Base-by-base conservation (phyloP, 306 rosid species). In the Vigna reflexopilosa region DNA sequence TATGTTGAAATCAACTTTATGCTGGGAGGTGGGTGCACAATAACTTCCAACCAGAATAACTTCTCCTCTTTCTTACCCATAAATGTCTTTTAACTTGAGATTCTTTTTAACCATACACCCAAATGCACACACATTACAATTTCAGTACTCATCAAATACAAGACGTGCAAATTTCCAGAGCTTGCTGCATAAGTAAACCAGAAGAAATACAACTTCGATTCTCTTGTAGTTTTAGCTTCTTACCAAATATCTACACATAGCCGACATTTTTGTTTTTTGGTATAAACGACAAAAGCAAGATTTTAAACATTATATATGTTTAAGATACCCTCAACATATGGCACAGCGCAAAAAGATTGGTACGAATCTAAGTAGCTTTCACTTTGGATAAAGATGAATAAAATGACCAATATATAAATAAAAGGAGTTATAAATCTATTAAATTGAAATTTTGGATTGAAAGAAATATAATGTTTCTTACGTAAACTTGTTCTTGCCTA, bases 1-100 rank as follows among this genome's bases (percentile, higher is more conserved):
- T 44, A 6, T 12, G 26, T 19, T 38, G 20, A 67, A 67, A 42
- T 67, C 32, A 19, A 65, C 50, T 40, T 28, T 42, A 40, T 40
- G 52, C 52, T 9, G 4, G 30, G 69, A 63, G 44, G 45, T 15
- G 14, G 15, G 48, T 34, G 69, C 69, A 63, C 1, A 45, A 11
- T 45, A 63, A 38, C 70, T 24, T 64, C 50, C 70, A 64, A 64
- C 30, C 70, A 64, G 67, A 61, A 61, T 63, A 22, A 36, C 30
- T 65, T 65, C 30, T 65, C 51, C 40, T 50, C 30, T 40, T 26
- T 38, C 30, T 17, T 61, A 14, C 13, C 20, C 32, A 30, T 61
- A 14, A 19, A 61, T 61, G 22, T 32, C 47, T 16, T 62, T 62
- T 34, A 16, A 62, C 47, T 62, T 32, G 42, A 16, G 20, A 13